phyloP scores from a whole-genome alignment of 306 rosid species.

The Argentina anserina region DNA sequence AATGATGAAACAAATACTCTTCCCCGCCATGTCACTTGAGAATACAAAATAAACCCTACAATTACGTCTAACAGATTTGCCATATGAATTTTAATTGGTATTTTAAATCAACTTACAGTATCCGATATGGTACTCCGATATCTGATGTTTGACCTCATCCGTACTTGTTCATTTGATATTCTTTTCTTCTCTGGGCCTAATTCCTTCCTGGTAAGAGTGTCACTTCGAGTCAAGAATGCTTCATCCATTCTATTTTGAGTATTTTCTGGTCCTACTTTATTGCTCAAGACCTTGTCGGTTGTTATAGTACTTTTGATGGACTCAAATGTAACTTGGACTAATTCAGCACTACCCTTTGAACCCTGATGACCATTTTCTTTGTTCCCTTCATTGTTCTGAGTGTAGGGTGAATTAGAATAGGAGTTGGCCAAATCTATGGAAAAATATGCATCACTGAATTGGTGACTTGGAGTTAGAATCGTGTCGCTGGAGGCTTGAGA shows the following conservation, averaged over 20 bases:
- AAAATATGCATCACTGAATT: slow-evolving; percentile 49
- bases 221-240: slow-evolving; percentile 28
- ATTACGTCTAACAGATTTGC: not conserved
- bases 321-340: slow-evolving; percentile 7
- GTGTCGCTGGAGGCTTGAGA: slow-evolving; percentile 34
- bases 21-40: too few relatives aligned
- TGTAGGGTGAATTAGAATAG: slow-evolving; percentile 31
- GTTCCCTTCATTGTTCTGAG: not conserved
- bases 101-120: slow-evolving; percentile 28
- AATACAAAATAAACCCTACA: not conserved
- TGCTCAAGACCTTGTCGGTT: slow-evolving; percentile 1
- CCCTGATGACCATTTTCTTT: slow-evolving; percentile 9
- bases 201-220: slow-evolving; percentile 20
- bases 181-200: slow-evolving; percentile 18
- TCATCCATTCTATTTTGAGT: slow-evolving; percentile 28
- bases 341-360: not conserved
- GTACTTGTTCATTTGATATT: slow-evolving; percentile 8
- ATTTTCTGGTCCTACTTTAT: slow-evolving; percentile 17
- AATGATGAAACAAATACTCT: not conserved
- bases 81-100: not conserved
- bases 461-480: slow-evolving; percentile 28
- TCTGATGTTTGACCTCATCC: slow-evolving; percentile 5
- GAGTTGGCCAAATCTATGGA: slow-evolving; percentile 60
- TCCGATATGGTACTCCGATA: slow-evolving; percentile 25
- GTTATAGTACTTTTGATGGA: not conserved